phyloP scores from a whole-genome alignment of 768 basidiomycete genomes.

The Boletus tomentosulus region DNA sequence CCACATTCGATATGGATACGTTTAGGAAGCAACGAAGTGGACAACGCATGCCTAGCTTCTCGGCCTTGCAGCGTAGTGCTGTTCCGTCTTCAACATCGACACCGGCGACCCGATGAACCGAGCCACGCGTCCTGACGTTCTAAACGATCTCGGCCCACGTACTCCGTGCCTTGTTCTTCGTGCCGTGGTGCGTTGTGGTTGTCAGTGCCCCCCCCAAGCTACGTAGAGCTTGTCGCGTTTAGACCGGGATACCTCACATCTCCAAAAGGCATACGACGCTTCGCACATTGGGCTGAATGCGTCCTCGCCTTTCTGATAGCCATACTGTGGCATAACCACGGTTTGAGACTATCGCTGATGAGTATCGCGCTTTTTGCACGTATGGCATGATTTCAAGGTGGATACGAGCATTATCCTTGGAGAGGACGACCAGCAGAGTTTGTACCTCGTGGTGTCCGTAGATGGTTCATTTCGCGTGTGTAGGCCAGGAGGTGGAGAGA shows the following conservation, averaged over 20 bases:
- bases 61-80: not conserved
- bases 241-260: conserved; percentile 26
- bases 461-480: conserved; percentile 1
- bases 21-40: conserved; percentile 7
- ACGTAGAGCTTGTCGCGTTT: conserved; percentile 28
- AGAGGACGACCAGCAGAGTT: conserved; percentile 31
- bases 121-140: not conserved
- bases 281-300: conserved; percentile 36
- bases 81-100: not conserved
- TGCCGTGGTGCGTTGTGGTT: conserved; percentile 35
- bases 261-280: conserved; percentile 32
- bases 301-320: conserved; percentile 25
- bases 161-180: conserved; percentile 24
- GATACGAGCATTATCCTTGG: conserved; percentile 27
- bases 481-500: not conserved
- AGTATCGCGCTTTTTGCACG: conserved; percentile 20
- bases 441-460: conserved; percentile 26
- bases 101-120: not conserved
- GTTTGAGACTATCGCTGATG: conserved; percentile 19
- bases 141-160: not conserved
- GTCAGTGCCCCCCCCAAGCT: conserved; percentile 29
- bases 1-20: conserved; percentile 7
- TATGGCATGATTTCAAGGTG: conserved; percentile 26
- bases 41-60: conserved; percentile 15
- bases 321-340: conserved; percentile 17